phyloP scores from a whole-genome alignment of 2,329 filamentous ascomycete species.

The Whalleya microplaca region DNA sequence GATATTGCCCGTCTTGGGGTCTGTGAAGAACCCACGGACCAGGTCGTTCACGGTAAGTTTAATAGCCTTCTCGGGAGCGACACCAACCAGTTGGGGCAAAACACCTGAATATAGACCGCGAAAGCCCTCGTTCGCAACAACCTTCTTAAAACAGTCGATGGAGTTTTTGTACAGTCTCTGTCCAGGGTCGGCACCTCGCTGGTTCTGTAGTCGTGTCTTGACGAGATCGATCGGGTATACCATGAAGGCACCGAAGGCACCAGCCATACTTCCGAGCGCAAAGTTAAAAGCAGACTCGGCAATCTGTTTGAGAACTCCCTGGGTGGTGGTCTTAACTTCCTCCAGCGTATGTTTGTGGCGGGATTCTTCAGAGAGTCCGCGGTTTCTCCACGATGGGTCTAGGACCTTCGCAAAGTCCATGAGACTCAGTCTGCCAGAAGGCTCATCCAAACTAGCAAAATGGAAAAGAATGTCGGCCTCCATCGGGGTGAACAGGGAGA shows the following conservation, averaged over 20 bases:
- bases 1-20: constrained; percentile 75
- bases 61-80: constrained; percentile 99
- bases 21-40: constrained; percentile 75
- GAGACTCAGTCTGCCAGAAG: constrained; percentile 81
- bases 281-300: constrained; percentile 90
- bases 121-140: constrained; percentile 89
- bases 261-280: constrained; percentile 82
- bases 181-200: constrained; percentile 80
- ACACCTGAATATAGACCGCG: constrained; percentile 92
- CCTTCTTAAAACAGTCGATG: constrained; percentile 90
- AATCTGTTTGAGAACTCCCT: constrained; percentile 64
- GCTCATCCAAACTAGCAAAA: constrained; percentile 90
- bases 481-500: constrained; percentile 97
- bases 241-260: constrained; percentile 98
- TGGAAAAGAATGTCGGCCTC: constrained; percentile 98
- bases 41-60: constrained; percentile 98
- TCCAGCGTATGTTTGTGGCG: constrained; percentile 35
- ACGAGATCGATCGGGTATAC: constrained; percentile 98
- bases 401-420: constrained; percentile 92
- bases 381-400: constrained; percentile 85
- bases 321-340: constrained; percentile 58
- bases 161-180: constrained; percentile 96
- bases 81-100: constrained; percentile 90
- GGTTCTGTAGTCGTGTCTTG: constrained; percentile 98
- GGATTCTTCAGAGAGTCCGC: constrained; percentile 55